Evolutionary conservation across 192 early-diverging fungal species (phyloP), one percentile per base, ranked within the genome.

Genomic region (Backusella liffmaniae): DNA sequence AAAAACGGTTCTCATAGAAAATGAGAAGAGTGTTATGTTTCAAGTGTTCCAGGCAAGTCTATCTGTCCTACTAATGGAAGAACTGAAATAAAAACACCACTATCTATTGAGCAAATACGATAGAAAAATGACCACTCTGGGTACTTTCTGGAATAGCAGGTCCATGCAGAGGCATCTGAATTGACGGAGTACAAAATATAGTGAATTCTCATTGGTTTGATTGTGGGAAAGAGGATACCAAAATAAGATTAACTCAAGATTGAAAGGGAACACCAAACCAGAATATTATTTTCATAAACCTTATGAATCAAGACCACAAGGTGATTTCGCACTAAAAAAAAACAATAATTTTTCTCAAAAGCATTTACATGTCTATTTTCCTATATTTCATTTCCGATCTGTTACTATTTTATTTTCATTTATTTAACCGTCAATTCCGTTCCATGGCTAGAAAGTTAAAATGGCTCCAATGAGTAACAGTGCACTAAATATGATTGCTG

Each of bases 121-220:
- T 59, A 23, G 53, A 59, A 26, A 62, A 62, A 26, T 29, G 21
- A 29, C n/a, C 26, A 62, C 12, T 62, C 56, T 62, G 56, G 23
- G 56, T 62, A 49, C 46, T 49, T n/a, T 49, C 46, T 49, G 46
- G 15, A 49, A n/a, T 49, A 29, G 56, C 26, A 62, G 56, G 56
- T 62, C 56, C 56, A 62, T 62, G 56, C 56, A 62, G 56, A 62
- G 56, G 56, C 56, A 62, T 62, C 56, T 62, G 56, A 62, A 62
- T 62, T 62, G 9, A 62, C 56, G 56, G 56, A 62, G 56, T 62
- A 62, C 56, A 62, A 29, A 62, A 62, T 59, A 8, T 12, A 29
- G 13, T 29, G 23, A 29, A 3, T 12, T 62, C 9, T 62, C 23
- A 62, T 62, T 62, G 56, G 56, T 62, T 62, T 62, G 56, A 26